A percentile compares a stretch with the other conserved stretches of the same genome.
These are phyloP conservation scores for Xylaria flabelliformis DNA, from an alignment of 495 filamentous ascomycete genomes.

Conservation along the genomic window DNA sequence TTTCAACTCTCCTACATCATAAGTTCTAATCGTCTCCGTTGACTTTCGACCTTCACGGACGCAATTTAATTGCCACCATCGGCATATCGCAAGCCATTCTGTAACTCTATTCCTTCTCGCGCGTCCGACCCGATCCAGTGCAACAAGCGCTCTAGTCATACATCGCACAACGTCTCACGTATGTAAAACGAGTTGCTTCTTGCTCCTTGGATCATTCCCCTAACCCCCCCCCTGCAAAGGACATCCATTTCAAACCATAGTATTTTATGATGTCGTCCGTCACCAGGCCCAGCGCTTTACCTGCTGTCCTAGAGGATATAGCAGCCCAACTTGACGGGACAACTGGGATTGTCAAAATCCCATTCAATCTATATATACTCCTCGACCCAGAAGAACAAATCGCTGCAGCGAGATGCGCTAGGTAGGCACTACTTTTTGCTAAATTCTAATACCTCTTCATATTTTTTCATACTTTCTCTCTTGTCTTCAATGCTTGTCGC, in stretches of 20 bases:
- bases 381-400: neutral
- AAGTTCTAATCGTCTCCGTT: neutral
- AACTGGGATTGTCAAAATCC: slow-evolving; percentile 1
- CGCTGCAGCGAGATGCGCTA: no score
- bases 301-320: neutral
- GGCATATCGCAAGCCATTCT: neutral
- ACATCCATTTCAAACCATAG: neutral
- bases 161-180: neutral
- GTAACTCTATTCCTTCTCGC: neutral
- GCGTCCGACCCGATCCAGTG: neutral
- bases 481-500: neutral
- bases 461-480: neutral
- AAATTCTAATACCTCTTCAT: neutral
- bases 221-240: neutral
- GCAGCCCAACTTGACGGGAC: slow-evolving; percentile 9
- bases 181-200: neutral
- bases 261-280: neutral
- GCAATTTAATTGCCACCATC: neutral
- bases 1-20: neutral
- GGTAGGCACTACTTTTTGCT: neutral
- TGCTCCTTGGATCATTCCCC: no score
- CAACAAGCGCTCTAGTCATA: neutral
- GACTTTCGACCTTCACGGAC: neutral
- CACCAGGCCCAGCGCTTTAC: neutral
- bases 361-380: neutral